Evolutionary conservation across 352 stramenopile species (phyloP), one percentile per base, ranked within the genome.

Genomic region (Pythium aquatile): DNA sequence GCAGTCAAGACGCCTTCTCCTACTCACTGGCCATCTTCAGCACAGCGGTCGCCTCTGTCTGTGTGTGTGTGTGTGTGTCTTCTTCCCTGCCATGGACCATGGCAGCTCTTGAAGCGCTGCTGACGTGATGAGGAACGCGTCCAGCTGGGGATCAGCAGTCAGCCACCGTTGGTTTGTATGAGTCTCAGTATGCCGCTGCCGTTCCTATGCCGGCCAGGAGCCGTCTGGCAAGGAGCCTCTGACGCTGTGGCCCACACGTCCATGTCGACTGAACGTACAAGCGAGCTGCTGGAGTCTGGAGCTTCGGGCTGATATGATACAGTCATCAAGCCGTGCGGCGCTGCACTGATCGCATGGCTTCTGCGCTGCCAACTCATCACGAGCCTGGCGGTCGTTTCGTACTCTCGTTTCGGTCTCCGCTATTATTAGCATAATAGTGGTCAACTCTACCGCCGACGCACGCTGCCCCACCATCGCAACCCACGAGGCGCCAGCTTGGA

Each of bases 61-160:
- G 20, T 24, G 20, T 24, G 20, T 24, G 20, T 24, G 20, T 24
- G 20, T 24, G 20, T 24, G 20, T 24, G 20, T 24, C 20, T 24
- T 24, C 20, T 24, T 24, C 20, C 20, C 20, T 24, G 20, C 20
- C 20, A 24, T 24, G 20, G 20, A 24, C 20, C 20, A 5, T 51
- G 39, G 8, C 20, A 24, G 20, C 20, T 24, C 14, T 24, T 47
- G 39, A 47, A 47, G 39, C 39, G 13, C 39, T 47, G 39, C 39
- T 51, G 44, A 28, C 20, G 44, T 51, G 44, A 51, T 51, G 44
- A 51, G 44, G n/a, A 51, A 29, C 44, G 44, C 3, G 44, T 29
- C 44, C 44, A 51, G 44, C 44, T 51, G 44, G 44, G 17, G 44
- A 51, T 51, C 44, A 51, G 44, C 44, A 20, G 44, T 51, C 44